Base-by-base conservation (phyloP, 139 green algal species). In the Chlamydomonas asymmetrica region DNA sequence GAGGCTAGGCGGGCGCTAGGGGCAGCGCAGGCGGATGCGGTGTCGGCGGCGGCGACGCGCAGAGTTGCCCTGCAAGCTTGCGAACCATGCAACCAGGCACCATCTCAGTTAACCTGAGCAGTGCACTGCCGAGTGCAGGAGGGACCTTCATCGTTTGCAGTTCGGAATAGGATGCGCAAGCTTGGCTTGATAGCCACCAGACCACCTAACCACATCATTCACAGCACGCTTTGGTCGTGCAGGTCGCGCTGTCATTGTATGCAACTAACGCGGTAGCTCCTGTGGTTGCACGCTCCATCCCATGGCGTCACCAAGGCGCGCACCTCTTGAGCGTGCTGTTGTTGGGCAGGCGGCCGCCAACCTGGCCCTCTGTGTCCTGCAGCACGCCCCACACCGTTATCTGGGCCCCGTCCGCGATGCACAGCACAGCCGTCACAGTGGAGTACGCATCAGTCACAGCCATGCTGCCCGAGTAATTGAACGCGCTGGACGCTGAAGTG, bases 391-490 rank as follows among this genome's bases (percentile, higher is more conserved):
- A 88, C 31, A 88, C 43, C 45, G 73, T 25, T 23, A 85, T 34
- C 16, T 49, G n/a, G 3, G 76, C 48, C 2, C 75, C 75, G 56
- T 80, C 79, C 23, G 72, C 75, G 1, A 88, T 69, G 71, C 83
- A 88, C 6, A 76, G 54, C 16, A 20, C 61, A 1, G 34, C 63
- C 6, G 32, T 64, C 2, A 66, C 50, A 5, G 38, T 7, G 9
- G 31, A 20, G 1, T 29, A 25, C 0, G 78, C 79, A 9, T 37
- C 22, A 0, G 61, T 45, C 9, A 88, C 20, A 8, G 23, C 0
- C 38, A 85, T 2, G 2, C 35, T 38, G 34, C 71, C 83, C 29
- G 70, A 82, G 75, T 85, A 88, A 61, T 88, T 88, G 66, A 41
- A 40, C 16, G 10, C 7, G 29, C 40, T 18, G 10, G 37, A 3